A percentile compares a stretch with the other conserved stretches of the same genome.
These are phyloP conservation scores for Helenozyma baotianmanensis DNA, from an alignment of 805 yeast genomes.

Conservation along the genomic window DNA sequence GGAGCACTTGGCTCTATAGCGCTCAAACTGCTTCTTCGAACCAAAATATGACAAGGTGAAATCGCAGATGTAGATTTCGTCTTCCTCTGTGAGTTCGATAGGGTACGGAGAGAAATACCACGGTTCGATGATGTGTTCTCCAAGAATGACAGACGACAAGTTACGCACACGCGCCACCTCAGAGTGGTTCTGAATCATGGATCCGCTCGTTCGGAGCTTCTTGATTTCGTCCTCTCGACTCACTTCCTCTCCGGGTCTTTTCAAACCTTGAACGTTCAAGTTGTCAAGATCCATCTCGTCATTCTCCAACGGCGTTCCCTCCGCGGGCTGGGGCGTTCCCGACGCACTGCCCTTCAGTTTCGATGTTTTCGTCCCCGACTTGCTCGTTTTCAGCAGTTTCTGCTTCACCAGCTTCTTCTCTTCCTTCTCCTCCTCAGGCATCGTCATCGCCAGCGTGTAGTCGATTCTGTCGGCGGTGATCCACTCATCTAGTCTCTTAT, in stretches of 20 bases:
- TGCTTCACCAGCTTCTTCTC: constrained; percentile 32
- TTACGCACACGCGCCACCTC: constrained; percentile 92
- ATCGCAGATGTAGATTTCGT: constrained; percentile 85
- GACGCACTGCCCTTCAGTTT: constrained; percentile 10
- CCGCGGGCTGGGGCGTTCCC: constrained; percentile 25
- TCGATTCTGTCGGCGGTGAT: constrained; percentile 68
- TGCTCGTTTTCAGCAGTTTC: constrained; percentile 23
- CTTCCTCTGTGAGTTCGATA: constrained; percentile 87
- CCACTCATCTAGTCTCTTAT: constrained; percentile 97
- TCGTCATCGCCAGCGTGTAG: constrained; percentile 59
- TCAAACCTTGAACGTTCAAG: constrained; percentile 78
- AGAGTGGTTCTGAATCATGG: constrained; percentile 85
- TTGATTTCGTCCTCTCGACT: constrained; percentile 90
- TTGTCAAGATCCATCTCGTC: constrained; percentile 84
- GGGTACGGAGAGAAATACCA: constrained; percentile 99
- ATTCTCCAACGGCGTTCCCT: constrained; percentile 18
- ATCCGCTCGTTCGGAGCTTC: constrained; percentile 88
- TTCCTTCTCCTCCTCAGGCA: constrained; percentile 62
- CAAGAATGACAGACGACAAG: constrained; percentile 71
- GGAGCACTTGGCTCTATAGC: constrained; percentile 84
- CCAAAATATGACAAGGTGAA: constrained; percentile 87
- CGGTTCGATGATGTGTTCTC: constrained; percentile 90
- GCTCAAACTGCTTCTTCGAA: constrained; percentile 82
- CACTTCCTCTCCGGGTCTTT: constrained; percentile 62
- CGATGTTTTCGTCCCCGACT: constrained; percentile 17